These are phyloP conservation scores for Eruca vesicaria DNA, from an alignment of 441 rosid genomes.

Conservation along the genomic window DNA sequence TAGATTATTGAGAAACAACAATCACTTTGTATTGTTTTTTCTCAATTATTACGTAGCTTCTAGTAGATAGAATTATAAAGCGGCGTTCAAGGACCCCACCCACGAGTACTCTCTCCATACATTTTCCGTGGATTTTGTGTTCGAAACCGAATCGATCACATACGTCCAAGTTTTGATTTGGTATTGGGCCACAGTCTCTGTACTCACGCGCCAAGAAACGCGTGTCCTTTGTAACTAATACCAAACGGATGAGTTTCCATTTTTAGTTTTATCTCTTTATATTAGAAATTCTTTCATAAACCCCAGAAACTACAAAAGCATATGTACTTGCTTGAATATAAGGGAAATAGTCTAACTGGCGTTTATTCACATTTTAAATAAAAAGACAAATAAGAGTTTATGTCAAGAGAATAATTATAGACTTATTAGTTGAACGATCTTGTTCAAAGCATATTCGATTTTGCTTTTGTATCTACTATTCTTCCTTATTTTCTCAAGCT, in stretches of 20 bases:
- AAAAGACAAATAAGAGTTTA: not conserved
- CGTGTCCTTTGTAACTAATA: not conserved
- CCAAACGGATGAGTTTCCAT: not conserved
- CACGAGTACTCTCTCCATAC: constrained; percentile 17
- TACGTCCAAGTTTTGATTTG: constrained; percentile 32
- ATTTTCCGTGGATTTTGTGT: constrained; percentile 8
- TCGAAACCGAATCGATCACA: constrained; percentile 7
- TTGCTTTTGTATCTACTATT: not conserved
- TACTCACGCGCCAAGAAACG: constrained; percentile 13
- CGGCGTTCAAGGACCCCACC: constrained; percentile 34
- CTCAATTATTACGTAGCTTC: constrained; percentile 21
- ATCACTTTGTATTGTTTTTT: not conserved
- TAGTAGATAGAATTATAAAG: constrained; percentile 6
- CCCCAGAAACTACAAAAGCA: not conserved
- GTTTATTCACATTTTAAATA: not conserved
- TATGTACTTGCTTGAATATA: not conserved
- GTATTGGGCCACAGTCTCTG: not conserved
- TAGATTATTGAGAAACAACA: constrained; percentile 6
- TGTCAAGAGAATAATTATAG: not conserved
- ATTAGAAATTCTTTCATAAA: not conserved
- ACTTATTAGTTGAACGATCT: not conserved
- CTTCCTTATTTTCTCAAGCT: not conserved
- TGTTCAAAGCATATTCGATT: not conserved
- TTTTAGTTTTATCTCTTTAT: not conserved
- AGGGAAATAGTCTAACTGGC: not conserved